These are phyloP conservation scores for Gnomoniopsis sp. DNA, from an alignment of 2,329 filamentous ascomycete species.

Conservation along the genomic window DNA sequence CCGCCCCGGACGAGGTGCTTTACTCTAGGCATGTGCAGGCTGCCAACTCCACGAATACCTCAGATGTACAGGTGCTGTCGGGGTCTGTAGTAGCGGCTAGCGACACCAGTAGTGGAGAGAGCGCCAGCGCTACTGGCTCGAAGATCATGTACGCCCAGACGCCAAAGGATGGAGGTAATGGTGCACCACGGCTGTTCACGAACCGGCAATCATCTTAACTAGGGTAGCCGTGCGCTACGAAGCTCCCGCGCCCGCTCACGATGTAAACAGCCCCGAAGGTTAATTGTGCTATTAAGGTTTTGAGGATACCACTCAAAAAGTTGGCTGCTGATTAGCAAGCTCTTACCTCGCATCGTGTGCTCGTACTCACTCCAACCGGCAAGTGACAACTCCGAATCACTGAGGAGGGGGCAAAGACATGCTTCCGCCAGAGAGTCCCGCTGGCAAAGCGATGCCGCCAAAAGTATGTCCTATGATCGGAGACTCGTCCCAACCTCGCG, in stretches of 20 bases:
- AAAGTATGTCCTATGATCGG: too few relatives aligned
- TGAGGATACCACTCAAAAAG: too few relatives aligned
- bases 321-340: too few relatives aligned
- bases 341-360: too few relatives aligned
- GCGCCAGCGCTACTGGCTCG: background rate
- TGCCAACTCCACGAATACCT: slow-evolving; percentile 49
- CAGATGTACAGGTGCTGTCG: slow-evolving; percentile 41
- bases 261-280: too few relatives aligned
- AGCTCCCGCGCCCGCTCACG: background rate
- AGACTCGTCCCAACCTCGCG: too few relatives aligned
- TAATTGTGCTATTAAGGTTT: too few relatives aligned
- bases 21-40: slow-evolving; percentile 57
- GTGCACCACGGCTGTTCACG: slow-evolving; percentile 21
- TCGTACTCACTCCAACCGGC: too few relatives aligned
- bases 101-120: slow-evolving; percentile 1
- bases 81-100: slow-evolving; percentile 15
- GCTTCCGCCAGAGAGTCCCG: too few relatives aligned
- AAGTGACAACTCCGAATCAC: too few relatives aligned
- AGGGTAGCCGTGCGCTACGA: background rate
- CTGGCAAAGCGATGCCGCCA: too few relatives aligned
- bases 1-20: slow-evolving; percentile 36
- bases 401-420: too few relatives aligned
- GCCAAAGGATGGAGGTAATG: slow-evolving; percentile 13
- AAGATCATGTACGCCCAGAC: slow-evolving; percentile 15
- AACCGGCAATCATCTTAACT: slow-evolving; percentile 16